phyloP scores from a whole-genome alignment of 2,329 filamentous ascomycete species.

The Phialophora macrospora region DNA sequence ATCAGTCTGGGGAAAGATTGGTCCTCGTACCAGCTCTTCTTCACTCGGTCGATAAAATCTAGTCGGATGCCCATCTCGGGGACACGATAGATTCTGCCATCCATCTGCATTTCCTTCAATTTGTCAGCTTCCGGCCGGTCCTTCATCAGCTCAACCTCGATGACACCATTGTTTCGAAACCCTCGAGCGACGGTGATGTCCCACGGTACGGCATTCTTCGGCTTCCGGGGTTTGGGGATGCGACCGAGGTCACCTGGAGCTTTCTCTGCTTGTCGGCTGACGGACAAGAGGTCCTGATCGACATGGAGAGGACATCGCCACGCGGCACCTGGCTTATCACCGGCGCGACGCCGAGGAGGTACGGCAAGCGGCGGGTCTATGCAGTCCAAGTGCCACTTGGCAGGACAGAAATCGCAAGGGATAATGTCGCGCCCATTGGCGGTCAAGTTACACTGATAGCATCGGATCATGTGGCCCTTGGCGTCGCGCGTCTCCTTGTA shows the following conservation, averaged over 20 bases:
- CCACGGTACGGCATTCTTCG: slow-evolving; percentile 55
- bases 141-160: slow-evolving; percentile 70
- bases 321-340: slow-evolving; percentile 64
- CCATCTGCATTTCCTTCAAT: slow-evolving; percentile 63
- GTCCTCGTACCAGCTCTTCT: slow-evolving; percentile 48
- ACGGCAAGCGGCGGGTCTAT: slow-evolving; percentile 80
- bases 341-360: slow-evolving; percentile 64
- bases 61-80: slow-evolving; percentile 68
- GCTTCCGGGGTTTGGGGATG: slow-evolving; percentile 55
- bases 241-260: slow-evolving; percentile 41
- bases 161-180: slow-evolving; percentile 70
- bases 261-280: slow-evolving; percentile 54
- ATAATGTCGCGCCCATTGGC: slow-evolving; percentile 74
- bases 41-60: slow-evolving; percentile 72
- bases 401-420: slow-evolving; percentile 79
- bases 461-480: slow-evolving; percentile 77
- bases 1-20: slow-evolving; percentile 30
- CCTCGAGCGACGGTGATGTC: slow-evolving; percentile 63
- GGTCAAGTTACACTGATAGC: slow-evolving; percentile 71
- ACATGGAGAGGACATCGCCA: slow-evolving; percentile 91
- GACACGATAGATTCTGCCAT: slow-evolving; percentile 69
- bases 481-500: slow-evolving; percentile 70
- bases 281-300: slow-evolving; percentile 70
- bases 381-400: slow-evolving; percentile 92
- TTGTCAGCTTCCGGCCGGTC: slow-evolving; percentile 52